Base-by-base conservation (phyloP, 345 rosid genomes). In the Brassica rapa region DNA sequence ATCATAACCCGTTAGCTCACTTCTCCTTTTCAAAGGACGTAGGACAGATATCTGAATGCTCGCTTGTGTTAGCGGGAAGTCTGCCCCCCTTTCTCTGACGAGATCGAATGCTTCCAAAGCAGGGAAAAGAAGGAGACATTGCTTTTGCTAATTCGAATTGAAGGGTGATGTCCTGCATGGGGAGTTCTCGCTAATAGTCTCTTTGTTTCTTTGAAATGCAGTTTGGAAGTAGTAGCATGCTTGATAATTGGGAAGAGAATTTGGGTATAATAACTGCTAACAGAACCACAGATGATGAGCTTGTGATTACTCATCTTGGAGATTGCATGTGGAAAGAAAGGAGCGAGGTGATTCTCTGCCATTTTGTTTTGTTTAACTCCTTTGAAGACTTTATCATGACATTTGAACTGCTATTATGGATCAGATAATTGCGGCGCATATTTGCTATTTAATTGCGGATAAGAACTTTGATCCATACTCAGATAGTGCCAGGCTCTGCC, bases 281-380 rank as follows among this genome's bases (percentile, higher is more conserved):
- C 81, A 90, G 99, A 84, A 96, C 98, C 57, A 84, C 91, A 77
- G 97, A 87, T 84, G 98, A 96, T 62, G 99, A 93, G 77, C 95
- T 91, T 81, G 99, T 96, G 77, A 87, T 96, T 68, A 85, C 90
- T 51, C 99, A 96, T 79, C 97, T 96, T 25, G 99, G 99, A 62
- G 99, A 96, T 88, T 87, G 94, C 88, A 69, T 96, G 71, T 96
- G 97, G 99, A 96, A 87, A 89, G 99, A 96, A 67, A 88, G 90
- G 83, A 88, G 97, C 80, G 97, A 93, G 98, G 99, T 96, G 32
- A 77, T 68, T 73, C 64, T 78, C 64, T 62, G 32, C 66, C 78
- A 59, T 80, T 56, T 59, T 62, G 33, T 46, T 39, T 78, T 41
- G 49, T 8, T 29, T 70, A 27, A 73, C 62, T 43, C 60, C 62